Evolutionary conservation across 257 asterid species (phyloP).

Genomic region (Jasminum sambac): DNA sequence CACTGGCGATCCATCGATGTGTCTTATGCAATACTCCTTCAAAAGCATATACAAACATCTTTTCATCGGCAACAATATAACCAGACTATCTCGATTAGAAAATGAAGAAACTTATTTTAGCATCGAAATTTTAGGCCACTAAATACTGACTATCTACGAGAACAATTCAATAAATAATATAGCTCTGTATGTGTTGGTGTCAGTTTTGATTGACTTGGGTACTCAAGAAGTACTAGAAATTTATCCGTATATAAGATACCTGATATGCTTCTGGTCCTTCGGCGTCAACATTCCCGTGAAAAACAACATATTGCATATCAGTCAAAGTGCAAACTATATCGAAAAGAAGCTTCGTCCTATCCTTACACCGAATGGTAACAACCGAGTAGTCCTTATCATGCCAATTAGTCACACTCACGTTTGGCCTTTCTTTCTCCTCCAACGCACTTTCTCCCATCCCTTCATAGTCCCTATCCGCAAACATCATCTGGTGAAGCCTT

Average conservation of each 20-base stretch:
- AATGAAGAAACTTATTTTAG: no score
- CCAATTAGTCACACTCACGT: conserved; percentile 85
- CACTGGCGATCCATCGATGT: conserved; percentile 87
- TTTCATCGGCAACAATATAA: conserved; percentile 15
- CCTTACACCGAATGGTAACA: conserved; percentile 81
- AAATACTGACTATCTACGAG: no score
- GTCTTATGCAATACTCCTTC: conserved; percentile 91
- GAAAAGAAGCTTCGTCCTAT: conserved; percentile 87
- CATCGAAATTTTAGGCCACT: no score
- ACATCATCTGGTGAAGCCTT: conserved; percentile 96
- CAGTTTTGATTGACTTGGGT: no score
- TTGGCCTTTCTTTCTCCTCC: conserved; percentile 64
- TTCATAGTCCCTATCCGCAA: conserved; percentile 88
- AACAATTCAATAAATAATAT: no score
- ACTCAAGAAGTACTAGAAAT: no score
- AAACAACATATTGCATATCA: conserved; percentile 92
- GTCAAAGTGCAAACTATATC: conserved; percentile 90
- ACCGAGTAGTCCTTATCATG: conserved; percentile 86
- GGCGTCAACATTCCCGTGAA: conserved; percentile 86
- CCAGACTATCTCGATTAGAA: neutral
- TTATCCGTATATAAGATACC: conserved; percentile 36
- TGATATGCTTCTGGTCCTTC: conserved; percentile 84
- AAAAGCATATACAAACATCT: conserved; percentile 22
- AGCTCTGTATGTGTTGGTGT: no score
- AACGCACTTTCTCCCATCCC: conserved; percentile 38